Percentiles rank a stretch among this genome's conserved stretches.
These are phyloP conservation scores for Actinomortierella ambigua DNA, from an alignment of 371 early-diverging fungal species.

Conservation along the genomic window DNA sequence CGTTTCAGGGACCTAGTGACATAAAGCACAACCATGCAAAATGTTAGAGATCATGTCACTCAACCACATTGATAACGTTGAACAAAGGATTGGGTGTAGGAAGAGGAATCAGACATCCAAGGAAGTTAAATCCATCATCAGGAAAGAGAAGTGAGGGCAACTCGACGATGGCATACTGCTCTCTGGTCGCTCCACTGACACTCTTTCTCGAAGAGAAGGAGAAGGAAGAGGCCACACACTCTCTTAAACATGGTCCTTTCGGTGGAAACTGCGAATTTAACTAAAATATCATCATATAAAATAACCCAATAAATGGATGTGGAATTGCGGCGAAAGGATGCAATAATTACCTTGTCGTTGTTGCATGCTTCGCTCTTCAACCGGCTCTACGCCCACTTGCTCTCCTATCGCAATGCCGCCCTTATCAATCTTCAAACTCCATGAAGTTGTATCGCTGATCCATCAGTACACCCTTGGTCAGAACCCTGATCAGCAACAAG, in stretches of 20 bases:
- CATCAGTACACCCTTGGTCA: background rate
- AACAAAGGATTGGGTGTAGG: background rate
- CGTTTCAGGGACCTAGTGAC: no score
- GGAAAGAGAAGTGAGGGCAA: constrained; percentile 43
- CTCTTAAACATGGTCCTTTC: constrained; percentile 49
- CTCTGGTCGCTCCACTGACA: constrained; percentile 48
- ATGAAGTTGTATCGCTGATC: background rate
- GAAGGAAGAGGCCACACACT: constrained; percentile 29
- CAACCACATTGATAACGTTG: background rate
- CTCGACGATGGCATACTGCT: constrained; percentile 50
- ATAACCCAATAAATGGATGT: background rate
- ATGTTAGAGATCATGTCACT: no score
- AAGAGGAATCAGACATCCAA: constrained; percentile 48
- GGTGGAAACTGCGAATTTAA: constrained; percentile 52
- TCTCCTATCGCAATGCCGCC: no score
- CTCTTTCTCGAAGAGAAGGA: constrained; percentile 2
- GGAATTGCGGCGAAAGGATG: no score
- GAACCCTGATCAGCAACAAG: background rate
- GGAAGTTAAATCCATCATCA: constrained; percentile 44
- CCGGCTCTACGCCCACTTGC: no score
- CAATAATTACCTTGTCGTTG: background rate
- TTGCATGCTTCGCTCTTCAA: no score
- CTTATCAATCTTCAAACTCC: background rate
- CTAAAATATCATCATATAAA: constrained; percentile 35
- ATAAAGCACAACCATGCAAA: no score